phyloP scores from a whole-genome alignment of 192 early-diverging fungal genomes.

The Umbelopsis vinacea region DNA sequence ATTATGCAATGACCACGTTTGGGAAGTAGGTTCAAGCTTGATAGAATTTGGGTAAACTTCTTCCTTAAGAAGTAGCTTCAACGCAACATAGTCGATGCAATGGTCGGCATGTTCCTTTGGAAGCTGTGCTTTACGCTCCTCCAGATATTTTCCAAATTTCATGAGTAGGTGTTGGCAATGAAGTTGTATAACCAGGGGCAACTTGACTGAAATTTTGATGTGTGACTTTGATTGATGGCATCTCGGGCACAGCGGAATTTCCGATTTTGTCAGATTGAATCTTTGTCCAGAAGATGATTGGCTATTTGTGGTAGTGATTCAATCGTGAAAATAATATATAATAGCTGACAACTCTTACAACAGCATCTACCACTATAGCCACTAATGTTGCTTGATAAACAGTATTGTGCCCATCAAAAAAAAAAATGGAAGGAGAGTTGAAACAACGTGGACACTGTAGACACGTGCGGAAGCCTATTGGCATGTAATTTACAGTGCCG shows the following conservation, averaged over 20 bases:
- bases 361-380: no score
- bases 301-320: no score
- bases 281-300: no score
- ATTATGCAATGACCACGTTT: slow-evolving; percentile 23
- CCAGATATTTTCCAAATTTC: slow-evolving; percentile 78
- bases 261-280: no score
- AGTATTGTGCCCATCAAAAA: no score
- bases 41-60: slow-evolving; percentile 58
- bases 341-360: no score
- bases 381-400: no score
- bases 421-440: no score
- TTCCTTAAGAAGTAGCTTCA: slow-evolving; percentile 70
- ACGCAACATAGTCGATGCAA: slow-evolving; percentile 73
- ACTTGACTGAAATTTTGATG: not conserved
- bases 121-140: slow-evolving; percentile 65
- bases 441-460: no score
- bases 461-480: no score
- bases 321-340: no score
- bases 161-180: slow-evolving; percentile 39
- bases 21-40: slow-evolving; percentile 44
- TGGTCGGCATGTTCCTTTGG: slow-evolving; percentile 66
- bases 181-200: not conserved
- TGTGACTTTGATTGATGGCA: slow-evolving; percentile 13
- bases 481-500: no score
- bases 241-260: not conserved